Evolutionary conservation across 2,329 filamentous ascomycete species (phyloP).

Genomic region (Aspergillus pseudotamarii): DNA sequence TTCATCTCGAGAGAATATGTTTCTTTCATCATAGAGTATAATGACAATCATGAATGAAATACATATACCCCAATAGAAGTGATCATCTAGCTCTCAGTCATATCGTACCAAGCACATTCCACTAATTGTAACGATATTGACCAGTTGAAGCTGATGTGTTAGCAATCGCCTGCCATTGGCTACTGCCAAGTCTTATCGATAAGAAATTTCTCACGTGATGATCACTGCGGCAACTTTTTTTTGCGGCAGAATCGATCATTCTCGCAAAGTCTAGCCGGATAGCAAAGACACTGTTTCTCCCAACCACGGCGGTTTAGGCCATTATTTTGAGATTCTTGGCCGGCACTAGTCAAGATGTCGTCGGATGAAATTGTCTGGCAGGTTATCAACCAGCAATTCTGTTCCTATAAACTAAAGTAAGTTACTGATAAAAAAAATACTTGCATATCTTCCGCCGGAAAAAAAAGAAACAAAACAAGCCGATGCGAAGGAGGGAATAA

Average conservation of each 20-base stretch:
- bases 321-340: slow-evolving; percentile 17
- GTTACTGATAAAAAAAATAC: slow-evolving; percentile 30
- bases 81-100: neutral
- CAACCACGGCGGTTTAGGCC: slow-evolving; percentile 19
- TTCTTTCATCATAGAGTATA: neutral
- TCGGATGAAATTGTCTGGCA: slow-evolving; percentile 98
- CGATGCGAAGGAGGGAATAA: neutral
- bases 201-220: slow-evolving; percentile 33
- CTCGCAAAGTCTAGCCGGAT: slow-evolving; percentile 9
- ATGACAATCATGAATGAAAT: neutral
- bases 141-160: neutral
- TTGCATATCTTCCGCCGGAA: neutral
- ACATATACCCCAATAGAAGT: slow-evolving; percentile 5
- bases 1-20: neutral
- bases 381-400: slow-evolving; percentile 94
- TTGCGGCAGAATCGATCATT: slow-evolving; percentile 21
- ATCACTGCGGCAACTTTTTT: slow-evolving; percentile 31
- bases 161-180: no score
- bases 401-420: slow-evolving; percentile 90
- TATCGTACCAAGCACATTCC: neutral
- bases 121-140: neutral
- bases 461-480: neutral
- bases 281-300: slow-evolving; percentile 23
- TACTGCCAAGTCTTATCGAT: slow-evolving; percentile 29
- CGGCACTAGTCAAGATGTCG: slow-evolving; percentile 60